Base-by-base conservation (phyloP, 345 rosid species). In the Odontarrhena argentea region DNA sequence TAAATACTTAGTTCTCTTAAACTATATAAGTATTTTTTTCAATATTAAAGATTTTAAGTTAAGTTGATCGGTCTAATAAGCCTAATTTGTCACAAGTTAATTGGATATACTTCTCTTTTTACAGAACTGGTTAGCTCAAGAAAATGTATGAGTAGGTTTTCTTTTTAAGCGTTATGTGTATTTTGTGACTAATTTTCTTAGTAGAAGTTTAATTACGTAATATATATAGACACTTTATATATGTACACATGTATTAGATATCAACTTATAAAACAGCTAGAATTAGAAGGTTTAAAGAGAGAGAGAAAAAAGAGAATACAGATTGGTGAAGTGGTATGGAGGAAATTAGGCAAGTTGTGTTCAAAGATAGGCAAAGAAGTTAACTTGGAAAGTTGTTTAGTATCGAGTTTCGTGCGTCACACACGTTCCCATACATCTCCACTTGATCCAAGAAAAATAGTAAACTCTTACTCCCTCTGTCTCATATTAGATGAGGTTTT, bases 321-420 rank as follows among this genome's bases (percentile, higher is more conserved):
- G 7, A 48, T 48, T 15, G 65, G 36, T 49, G 59, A 51, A 30
- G 15, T 30, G 32, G 13, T 60, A 34, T 44, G 6, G 47, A 24
- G 40, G 35, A 51, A 45, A 36, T 3, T 44, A 45, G 7, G 69
- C 36, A 71, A 71, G 50, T 38, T 55, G 62, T 24, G 54, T 43
- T 52, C 9, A 52, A 30, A 44, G 37, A 45, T 34, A 30, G 35
- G 61, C 44, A 62, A 37, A 47, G 24, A 63, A 63, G 59, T 55
- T 63, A 47, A 55, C 76, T 56, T 71, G 44, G 60, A 56, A 56
- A 71, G 58, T 71, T 56, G 64, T 71, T 63, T 18, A 71, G 2
- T 26, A 36, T 55, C 18, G 59, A 48, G 59, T n/a, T 55, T 63
- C 65, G 51, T 32, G 70, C 49, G 48, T 64, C 36, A 63, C 70